phyloP scores from a whole-genome alignment of 1,284 basidiomycete species.

The Thelephora terrestris region DNA sequence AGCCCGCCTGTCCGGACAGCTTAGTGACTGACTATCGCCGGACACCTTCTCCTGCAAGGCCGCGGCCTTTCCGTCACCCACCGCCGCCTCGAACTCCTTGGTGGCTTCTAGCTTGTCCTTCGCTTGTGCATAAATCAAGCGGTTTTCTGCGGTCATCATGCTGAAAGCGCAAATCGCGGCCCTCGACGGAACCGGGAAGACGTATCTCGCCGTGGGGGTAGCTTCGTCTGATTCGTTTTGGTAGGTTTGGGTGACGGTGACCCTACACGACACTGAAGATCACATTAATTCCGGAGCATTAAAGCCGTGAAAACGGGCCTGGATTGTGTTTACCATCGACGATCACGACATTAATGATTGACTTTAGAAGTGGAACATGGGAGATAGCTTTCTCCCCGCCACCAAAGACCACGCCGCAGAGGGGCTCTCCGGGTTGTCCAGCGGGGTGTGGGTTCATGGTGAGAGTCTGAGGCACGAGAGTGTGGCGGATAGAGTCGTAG shows the following conservation, averaged over 20 bases:
- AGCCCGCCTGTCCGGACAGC: not conserved
- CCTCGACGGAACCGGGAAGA: slow-evolving; percentile 50
- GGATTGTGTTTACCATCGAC: slow-evolving; percentile 31
- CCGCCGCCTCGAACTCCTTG: slow-evolving; percentile 31
- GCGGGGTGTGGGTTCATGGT: not conserved
- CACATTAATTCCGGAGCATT: not conserved
- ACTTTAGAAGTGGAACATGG: slow-evolving; percentile 35
- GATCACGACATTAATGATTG: slow-evolving; percentile 30
- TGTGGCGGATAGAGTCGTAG: too few relatives aligned
- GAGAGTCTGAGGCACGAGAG: slow-evolving; percentile 1
- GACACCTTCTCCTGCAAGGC: slow-evolving; percentile 39
- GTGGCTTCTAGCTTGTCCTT: slow-evolving; percentile 39
- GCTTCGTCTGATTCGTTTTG: slow-evolving; percentile 25
- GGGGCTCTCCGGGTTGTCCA: not conserved
- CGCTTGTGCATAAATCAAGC: slow-evolving; percentile 33
- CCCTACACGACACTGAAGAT: slow-evolving; percentile 35
- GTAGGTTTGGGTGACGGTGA: slow-evolving; percentile 40
- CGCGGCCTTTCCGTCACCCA: slow-evolving; percentile 29
- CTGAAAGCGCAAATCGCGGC: slow-evolving; percentile 41
- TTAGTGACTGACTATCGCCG: slow-evolving; percentile 36
- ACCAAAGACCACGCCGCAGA: slow-evolving; percentile 5
- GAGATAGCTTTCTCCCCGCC: not conserved
- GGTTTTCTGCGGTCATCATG: slow-evolving; percentile 30
- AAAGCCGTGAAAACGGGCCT: not conserved
- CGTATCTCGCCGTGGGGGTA: slow-evolving; percentile 39